A percentile compares a stretch with the other conserved stretches of the same genome.
Evolutionary conservation across 805 yeast species (phyloP).

Genomic region (Jamesozyma jinghongensis): DNA sequence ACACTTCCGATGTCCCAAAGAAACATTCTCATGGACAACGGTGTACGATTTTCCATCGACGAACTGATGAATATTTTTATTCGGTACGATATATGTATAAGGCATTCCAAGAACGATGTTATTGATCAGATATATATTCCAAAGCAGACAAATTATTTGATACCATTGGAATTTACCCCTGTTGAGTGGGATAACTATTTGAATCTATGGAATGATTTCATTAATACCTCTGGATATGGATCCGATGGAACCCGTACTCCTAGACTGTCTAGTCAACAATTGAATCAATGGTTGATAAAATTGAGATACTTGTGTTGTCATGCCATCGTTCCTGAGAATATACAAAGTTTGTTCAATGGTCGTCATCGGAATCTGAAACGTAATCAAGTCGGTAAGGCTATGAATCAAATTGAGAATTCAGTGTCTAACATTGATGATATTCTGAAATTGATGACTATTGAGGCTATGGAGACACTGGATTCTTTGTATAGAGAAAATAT

Average conservation of each 20-base stretch:
- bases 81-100: conserved; percentile 38
- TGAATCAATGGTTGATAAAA: conserved; percentile 60
- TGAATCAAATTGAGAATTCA: background rate
- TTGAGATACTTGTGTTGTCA: conserved; percentile 80
- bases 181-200: conserved; percentile 81
- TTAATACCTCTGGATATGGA: conserved; percentile 45
- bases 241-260: conserved; percentile 42
- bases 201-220: conserved; percentile 51
- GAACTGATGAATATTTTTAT: conserved; percentile 48
- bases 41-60: conserved; percentile 22
- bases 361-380: background rate
- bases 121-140: conserved; percentile 70
- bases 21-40: conserved; percentile 10
- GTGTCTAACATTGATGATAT: conserved; percentile 49
- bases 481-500: conserved; percentile 42
- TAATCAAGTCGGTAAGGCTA: background rate
- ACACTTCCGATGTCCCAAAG: background rate
- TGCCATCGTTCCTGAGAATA: conserved; percentile 37
- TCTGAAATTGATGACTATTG: conserved; percentile 51
- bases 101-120: conserved; percentile 85
- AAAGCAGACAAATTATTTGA: conserved; percentile 58
- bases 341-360: conserved; percentile 1
- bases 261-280: conserved; percentile 40
- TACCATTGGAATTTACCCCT: conserved; percentile 68
- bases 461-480: conserved; percentile 41